Base-by-base conservation (phyloP, 495 filamentous ascomycete species). In the Tuber brumale region DNA sequence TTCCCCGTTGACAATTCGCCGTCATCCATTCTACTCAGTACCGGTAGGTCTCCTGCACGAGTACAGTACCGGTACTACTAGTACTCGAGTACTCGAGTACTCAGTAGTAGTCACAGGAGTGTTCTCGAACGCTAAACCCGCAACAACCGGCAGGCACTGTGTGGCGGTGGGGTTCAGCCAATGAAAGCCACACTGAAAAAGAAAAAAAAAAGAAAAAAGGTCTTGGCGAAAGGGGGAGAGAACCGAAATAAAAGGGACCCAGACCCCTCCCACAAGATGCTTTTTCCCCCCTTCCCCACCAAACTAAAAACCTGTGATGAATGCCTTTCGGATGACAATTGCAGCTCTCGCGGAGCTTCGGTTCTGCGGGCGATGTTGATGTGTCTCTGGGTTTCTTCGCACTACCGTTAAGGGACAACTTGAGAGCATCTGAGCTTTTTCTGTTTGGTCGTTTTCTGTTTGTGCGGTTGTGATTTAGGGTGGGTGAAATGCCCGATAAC, bases 281-380 rank as follows among this genome's bases (percentile, higher is more conserved):
- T 74, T 71, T 74, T 78, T 84, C 82, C 74, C 81, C 85, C 83
- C 80, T 80, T 83, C 85, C 82, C 79, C 75, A 85, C 86, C 86
- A 87, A 89, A 89, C 88, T 89, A 89, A 81, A 88, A 85, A 86
- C 74, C 85, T 86, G 85, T 87, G 87, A 89, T 86, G 88, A 89
- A 87, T 85, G 84, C 76, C 80, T 81, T 75, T 74, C 74, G 75
- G 82, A 83, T 84, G 85, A 84, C 85, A 82, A 85, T 73, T 70
- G 41, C 83, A 83, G 80, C 78, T 81, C 82, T 84, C 78, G 78
- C 76, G 75, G 74, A 70, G 46, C 31, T 48, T 46, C 72, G 73
- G 75, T 43, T 43, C 66, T 39, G 76, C 75, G 83, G 83, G 83
- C 81, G 83, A 77, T 87, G 87, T 84, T 86, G 87, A 88, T 75